Base-by-base conservation (phyloP, 805 yeast species). In the Candida quercuum region DNA sequence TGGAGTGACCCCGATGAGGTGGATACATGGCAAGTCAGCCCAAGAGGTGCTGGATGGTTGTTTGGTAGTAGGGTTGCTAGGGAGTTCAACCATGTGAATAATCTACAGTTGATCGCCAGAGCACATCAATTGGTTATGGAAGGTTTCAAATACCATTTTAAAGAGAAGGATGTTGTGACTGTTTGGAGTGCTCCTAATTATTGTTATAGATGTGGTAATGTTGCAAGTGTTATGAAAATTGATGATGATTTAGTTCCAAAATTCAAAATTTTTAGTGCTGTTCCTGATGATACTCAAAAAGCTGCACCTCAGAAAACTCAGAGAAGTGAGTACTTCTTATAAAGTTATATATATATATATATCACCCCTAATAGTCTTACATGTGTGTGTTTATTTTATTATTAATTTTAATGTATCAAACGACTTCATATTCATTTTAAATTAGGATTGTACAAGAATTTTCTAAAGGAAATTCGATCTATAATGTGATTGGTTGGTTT, bases 61-160 rank as follows among this genome's bases (percentile, higher is more conserved):
- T 91, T 91, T 60, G 99, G 99, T 18, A 76, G 88, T 32, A 83
- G 84, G 59, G 97, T 93, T 18, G 93, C 96, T 14, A 68, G 96
- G 40, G 98, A 93, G 61, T 93, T 93, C 65, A 93, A 91, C 64
- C 95, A 93, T 61, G 94, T 91, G 38, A 91, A 93, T 59, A 88
- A 88, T 47, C 68, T 93, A 43, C 78, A 77, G 47, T 67, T 91
- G 49, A 88, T 91, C 41, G 97, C 99, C 10, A 74, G 99, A 52
- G 98, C 98, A 0, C 99, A 91, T 66, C 99, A 91, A 63, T 75
- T 91, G 60, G 98, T 93, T 16, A 94, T 93, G 96, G 99, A 91
- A 59, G 99, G 99, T 2, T 91, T 87, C 71, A 76, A 91, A 49
- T 93, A 89, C 59, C 98, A 93, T 64, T 93, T 93, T 67, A 87